Evolutionary conservation across 176 grass and related monocot genomes (phyloP), one percentile per base, ranked within the genome.

Genomic region (Eleusine indica): DNA sequence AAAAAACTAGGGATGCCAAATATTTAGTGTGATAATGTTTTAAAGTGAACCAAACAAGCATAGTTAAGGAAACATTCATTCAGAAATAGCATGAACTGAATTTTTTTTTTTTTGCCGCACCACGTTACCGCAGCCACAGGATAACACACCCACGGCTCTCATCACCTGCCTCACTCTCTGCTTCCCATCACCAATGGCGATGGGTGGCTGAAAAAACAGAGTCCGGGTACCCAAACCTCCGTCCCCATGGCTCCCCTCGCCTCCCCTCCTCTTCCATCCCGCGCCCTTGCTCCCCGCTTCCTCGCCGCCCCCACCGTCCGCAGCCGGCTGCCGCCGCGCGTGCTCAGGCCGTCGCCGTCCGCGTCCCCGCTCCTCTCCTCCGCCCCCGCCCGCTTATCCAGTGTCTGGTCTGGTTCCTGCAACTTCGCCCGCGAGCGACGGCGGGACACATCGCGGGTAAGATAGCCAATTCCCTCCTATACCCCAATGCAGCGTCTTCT

Each of bases 231-330:
- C 71, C 64, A 30, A 4, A 18, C 42, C 69, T 49, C 41, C 53
- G 44, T 80, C 29, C 40, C 49, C 84, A 86, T 90, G 88, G 88
- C 88, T 60, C 47, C 67, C 68, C 47, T 82, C 67, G 83, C 68
- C 30, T 74, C 79, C 30, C 74, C n/a, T 78, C 39, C 74, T 9
- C 74, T 83, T 35, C 48, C 73, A 4, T 51, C 48, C 58, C 79
- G 69, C 60, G 10, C 60, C 40, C 4, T 32, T 62, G 4, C 83
- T 12, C 58, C 80, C 29, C 70, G 46, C 66, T 66, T 60, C 66
- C 46, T 71, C 57, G 46, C 88, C 67, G 22, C 56, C 18, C 37
- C 66, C 3, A 38, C 46, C 73, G 17, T 15, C 74, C 66, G 60
- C 28, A 19, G 38, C 39, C 4, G 68, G 5, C 51, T 19, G 35